phyloP scores from a whole-genome alignment of 306 rosid genomes.

The Pterocarpus macrocarpus region DNA sequence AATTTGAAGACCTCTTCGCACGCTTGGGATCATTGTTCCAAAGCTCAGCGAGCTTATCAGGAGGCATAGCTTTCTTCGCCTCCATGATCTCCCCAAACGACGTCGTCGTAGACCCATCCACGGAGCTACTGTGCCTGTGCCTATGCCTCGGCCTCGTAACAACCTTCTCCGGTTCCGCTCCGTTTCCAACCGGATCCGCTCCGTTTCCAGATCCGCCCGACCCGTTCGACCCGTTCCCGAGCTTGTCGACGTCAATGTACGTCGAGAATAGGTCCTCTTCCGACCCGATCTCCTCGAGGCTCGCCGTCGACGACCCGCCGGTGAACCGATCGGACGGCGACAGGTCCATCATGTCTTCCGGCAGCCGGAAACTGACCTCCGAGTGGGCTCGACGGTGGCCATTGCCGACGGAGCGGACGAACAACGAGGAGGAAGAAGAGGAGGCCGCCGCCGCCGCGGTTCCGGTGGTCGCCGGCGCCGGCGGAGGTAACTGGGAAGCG shows the following conservation, averaged over 20 bases:
- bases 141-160: conserved; percentile 66
- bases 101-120: conserved; percentile 65
- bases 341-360: conserved; percentile 80
- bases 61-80: conserved; percentile 99
- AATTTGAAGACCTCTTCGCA: conserved; percentile 77
- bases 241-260: conserved; percentile 87
- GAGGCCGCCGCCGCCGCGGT: conserved; percentile 31
- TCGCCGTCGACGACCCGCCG: conserved; percentile 81
- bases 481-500: conserved; percentile 42
- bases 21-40: conserved; percentile 94
- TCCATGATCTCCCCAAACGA: conserved; percentile 90
- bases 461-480: conserved; percentile 37
- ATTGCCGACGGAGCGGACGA: conserved; percentile 37
- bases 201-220: conserved; percentile 49
- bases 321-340: conserved; percentile 75
- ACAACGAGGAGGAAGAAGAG: conserved; percentile 24
- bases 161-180: conserved; percentile 50
- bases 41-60: conserved; percentile 96
- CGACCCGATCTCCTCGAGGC: conserved; percentile 85
- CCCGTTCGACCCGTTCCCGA: conserved; percentile 52
- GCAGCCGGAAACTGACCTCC: conserved; percentile 73
- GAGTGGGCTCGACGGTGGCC: conserved; percentile 85
- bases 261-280: conserved; percentile 92
- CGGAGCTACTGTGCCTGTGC: conserved; percentile 77
- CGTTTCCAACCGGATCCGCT: conserved; percentile 47